These are phyloP conservation scores for Xylaria multiplex DNA, from an alignment of 2,329 filamentous ascomycete species.

Conservation along the genomic window DNA sequence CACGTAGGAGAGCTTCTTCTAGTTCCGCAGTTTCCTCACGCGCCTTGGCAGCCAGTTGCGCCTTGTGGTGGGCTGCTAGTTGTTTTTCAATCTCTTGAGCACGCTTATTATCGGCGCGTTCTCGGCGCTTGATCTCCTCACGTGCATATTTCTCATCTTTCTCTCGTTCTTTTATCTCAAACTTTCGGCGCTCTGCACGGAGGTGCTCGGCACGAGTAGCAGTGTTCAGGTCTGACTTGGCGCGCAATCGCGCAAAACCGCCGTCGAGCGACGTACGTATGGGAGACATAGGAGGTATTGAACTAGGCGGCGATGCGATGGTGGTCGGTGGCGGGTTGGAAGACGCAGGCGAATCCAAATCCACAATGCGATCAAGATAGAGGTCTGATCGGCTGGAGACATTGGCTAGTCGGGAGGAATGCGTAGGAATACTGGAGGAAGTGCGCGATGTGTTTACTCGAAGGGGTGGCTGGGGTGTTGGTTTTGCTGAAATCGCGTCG, in stretches of 20 bases:
- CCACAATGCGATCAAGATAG: constrained; percentile 52
- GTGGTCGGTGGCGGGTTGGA: constrained; percentile 41
- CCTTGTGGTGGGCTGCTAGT: constrained; percentile 57
- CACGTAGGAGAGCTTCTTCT: constrained; percentile 46
- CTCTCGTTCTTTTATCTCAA: constrained; percentile 68
- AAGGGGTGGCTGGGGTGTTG: constrained; percentile 43
- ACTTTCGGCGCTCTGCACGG: constrained; percentile 69
- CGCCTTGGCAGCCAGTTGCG: constrained; percentile 54
- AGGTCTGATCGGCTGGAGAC: constrained; percentile 62
- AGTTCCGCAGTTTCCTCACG: constrained; percentile 52
- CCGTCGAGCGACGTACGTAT: constrained; percentile 68
- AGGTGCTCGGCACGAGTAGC: constrained; percentile 66
- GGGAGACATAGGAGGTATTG: constrained; percentile 58
- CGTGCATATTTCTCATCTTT: constrained; percentile 72
- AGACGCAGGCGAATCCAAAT: constrained; percentile 53
- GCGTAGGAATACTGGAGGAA: constrained; percentile 45
- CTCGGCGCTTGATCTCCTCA: constrained; percentile 66
- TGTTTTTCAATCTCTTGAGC: constrained; percentile 62
- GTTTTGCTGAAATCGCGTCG: constrained; percentile 42
- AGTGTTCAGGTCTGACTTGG: constrained; percentile 68
- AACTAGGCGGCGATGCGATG: constrained; percentile 50
- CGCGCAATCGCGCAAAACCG: constrained; percentile 66
- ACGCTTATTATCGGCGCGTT: constrained; percentile 68
- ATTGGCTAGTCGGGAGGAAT: constrained; percentile 54
- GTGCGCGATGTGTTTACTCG: constrained; percentile 54